Conservation (phyloP, 257 asterid species). For the Anisodus tanguticus region DNA sequence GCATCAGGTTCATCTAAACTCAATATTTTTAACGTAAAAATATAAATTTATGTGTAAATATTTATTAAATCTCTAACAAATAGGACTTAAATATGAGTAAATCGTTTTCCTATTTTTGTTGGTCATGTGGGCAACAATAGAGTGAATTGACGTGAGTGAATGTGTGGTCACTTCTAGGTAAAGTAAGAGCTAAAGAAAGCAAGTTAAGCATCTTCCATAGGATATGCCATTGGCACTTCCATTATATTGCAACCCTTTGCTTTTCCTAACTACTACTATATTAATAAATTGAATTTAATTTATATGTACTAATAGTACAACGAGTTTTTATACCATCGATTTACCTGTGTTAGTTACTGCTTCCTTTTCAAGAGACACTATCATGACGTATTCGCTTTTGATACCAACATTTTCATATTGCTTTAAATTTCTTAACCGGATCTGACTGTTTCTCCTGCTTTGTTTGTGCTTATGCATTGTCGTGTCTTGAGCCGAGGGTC, state of each 20-base stretch:
- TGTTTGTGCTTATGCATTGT: too few species aligned
- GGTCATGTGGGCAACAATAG: slow-evolving; percentile 35
- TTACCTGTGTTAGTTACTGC: neutral
- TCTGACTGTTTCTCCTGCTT: too few species aligned
- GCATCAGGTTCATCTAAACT: neutral
- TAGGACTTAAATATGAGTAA: too few species aligned
- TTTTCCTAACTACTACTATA: neutral
- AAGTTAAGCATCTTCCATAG: slow-evolving; percentile 56
- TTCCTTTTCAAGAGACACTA: too few species aligned
- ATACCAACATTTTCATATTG: too few species aligned
- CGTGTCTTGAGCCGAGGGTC: too few species aligned
- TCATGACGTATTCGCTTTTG: too few species aligned
- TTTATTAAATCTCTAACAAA: neutral
- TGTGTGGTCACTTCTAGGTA: slow-evolving; percentile 46
- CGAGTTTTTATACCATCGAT: neutral
- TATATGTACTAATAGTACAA: neutral
- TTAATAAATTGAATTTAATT: neutral
- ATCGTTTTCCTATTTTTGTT: too few species aligned
- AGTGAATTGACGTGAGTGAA: slow-evolving; percentile 50
- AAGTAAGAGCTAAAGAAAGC: slow-evolving; percentile 41
- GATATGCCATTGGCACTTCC: slow-evolving; percentile 43
- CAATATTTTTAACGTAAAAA: neutral
- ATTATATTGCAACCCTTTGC: neutral
- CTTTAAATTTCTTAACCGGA: too few species aligned
- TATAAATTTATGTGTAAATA: neutral